These are phyloP conservation scores for Pichia gijzeniarum DNA, from an alignment of 805 yeast species.

Conservation along the genomic window DNA sequence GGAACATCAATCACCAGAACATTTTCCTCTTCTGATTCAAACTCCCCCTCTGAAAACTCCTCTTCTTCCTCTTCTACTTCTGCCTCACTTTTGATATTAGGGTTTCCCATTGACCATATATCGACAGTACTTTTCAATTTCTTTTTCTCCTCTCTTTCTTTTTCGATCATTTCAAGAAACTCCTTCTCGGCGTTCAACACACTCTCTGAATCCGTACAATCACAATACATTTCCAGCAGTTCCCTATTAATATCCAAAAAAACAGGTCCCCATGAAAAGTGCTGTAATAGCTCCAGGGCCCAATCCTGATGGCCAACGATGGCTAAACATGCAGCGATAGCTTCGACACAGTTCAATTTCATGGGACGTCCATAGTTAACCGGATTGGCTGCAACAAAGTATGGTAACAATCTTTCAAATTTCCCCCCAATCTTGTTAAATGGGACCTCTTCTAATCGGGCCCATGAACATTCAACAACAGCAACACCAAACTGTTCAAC, in stretches of 20 bases:
- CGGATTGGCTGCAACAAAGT: conserved; percentile 92
- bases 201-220: conserved; percentile 76
- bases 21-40: conserved; percentile 9
- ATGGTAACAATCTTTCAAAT: conserved; percentile 82
- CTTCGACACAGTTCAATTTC: conserved; percentile 94
- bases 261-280: conserved; percentile 92
- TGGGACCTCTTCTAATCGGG: conserved; percentile 94
- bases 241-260: conserved; percentile 80
- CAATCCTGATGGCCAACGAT: conserved; percentile 87
- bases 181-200: conserved; percentile 64
- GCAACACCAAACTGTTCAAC: conserved; percentile 88
- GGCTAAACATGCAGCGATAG: conserved; percentile 93
- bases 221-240: conserved; percentile 62
- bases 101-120: conserved; percentile 74
- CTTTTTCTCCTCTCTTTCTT: conserved; percentile 58
- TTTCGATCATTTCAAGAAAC: conserved; percentile 65
- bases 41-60: conserved; percentile 11
- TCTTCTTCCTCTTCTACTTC: conserved; percentile 18
- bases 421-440: conserved; percentile 88
- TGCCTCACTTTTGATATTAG: conserved; percentile 42
- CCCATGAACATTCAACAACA: conserved; percentile 99
- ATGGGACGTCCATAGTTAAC: conserved; percentile 96
- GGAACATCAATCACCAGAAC: conserved; percentile 14
- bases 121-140: conserved; percentile 48
- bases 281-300: conserved; percentile 70